Evolutionary conservation across 306 rosid genomes (phyloP).

Genomic region (Sicyos edulis): DNA sequence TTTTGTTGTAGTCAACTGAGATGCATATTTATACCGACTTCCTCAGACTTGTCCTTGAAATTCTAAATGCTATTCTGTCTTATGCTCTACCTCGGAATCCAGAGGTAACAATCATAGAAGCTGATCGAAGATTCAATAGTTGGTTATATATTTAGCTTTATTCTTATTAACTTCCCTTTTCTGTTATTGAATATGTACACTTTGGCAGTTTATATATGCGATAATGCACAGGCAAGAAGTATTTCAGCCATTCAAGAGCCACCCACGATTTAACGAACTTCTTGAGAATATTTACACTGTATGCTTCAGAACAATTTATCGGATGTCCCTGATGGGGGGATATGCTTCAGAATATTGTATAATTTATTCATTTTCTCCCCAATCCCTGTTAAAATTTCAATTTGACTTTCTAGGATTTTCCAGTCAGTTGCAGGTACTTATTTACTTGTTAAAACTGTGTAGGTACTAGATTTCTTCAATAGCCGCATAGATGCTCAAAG

Average conservation of each 20-base stretch:
- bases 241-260: slow-evolving; percentile 91
- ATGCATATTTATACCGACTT: slow-evolving; percentile 93
- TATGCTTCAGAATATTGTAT: slow-evolving; percentile 31
- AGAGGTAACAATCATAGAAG: slow-evolving; percentile 53
- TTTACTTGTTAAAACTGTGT: slow-evolving; percentile 24
- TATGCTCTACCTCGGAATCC: slow-evolving; percentile 98
- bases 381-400: neutral
- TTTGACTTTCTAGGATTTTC: neutral
- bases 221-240: slow-evolving; percentile 97
- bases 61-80: slow-evolving; percentile 85
- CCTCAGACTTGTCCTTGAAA: slow-evolving; percentile 96
- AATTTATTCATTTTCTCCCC: neutral
- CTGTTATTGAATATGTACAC: slow-evolving; percentile 15
- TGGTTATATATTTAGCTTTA: slow-evolving; percentile 20
- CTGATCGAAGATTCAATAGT: slow-evolving; percentile 20
- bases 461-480: slow-evolving; percentile 96
- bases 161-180: slow-evolving; percentile 11
- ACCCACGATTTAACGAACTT: slow-evolving; percentile 89
- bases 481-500: slow-evolving; percentile 92
- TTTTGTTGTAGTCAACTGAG: slow-evolving; percentile 74
- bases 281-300: slow-evolving; percentile 89
- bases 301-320: slow-evolving; percentile 23
- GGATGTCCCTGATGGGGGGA: neutral
- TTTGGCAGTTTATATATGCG: slow-evolving; percentile 82
- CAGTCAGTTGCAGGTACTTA: slow-evolving; percentile 8